These are phyloP conservation scores for Cornus kousa DNA, from an alignment of 148 eudicot species.

Conservation along the genomic window DNA sequence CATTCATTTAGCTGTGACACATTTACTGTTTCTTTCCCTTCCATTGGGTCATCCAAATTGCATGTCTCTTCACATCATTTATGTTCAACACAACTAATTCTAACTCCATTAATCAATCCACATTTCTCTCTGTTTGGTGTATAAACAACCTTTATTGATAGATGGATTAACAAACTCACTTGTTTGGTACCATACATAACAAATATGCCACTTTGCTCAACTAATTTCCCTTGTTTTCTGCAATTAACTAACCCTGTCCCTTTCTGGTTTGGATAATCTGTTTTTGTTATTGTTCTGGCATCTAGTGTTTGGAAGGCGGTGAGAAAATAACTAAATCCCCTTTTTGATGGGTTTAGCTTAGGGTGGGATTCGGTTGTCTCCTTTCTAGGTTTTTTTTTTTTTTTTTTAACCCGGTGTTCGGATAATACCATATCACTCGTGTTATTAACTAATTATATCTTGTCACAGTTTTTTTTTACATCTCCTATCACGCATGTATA, in stretches of 20 bases:
- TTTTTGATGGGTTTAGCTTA: background rate
- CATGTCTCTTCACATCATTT: background rate
- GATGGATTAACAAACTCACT: constrained; percentile 3
- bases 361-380: too few species aligned
- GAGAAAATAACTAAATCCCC: background rate
- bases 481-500: too few species aligned
- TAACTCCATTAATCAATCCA: background rate
- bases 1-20: background rate
- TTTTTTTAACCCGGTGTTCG: too few species aligned
- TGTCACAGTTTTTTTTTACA: too few species aligned
- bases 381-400: too few species aligned
- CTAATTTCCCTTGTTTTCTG: background rate
- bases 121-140: background rate
- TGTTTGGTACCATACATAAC: background rate
- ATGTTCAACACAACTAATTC: background rate
- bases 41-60: background rate
- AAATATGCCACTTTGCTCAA: constrained; percentile 6
- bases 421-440: too few species aligned
- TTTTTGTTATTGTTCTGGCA: background rate
- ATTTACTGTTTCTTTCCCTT: background rate
- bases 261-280: constrained; percentile 2
- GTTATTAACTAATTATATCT: too few species aligned
- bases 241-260: constrained; percentile 14
- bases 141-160: background rate
- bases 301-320: background rate